Percentiles rank a stretch among this genome's conserved stretches.
Evolutionary conservation across 257 asterid genomes (phyloP).

Genomic region (Solanum chiquidenum): DNA sequence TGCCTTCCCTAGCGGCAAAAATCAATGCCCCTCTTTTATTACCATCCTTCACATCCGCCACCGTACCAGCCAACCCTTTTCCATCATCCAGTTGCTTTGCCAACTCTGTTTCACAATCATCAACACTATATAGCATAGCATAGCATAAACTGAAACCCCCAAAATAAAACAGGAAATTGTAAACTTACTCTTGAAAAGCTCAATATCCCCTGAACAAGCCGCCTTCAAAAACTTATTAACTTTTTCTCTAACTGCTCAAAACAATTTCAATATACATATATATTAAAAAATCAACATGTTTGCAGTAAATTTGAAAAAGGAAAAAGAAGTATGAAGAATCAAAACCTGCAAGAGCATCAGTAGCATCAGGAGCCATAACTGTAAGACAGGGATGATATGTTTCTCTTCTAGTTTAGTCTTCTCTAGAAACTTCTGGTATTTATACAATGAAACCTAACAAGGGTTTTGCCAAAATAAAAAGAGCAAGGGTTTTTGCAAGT

Average conservation of each 20-base stretch:
- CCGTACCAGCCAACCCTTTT: slow-evolving; percentile 63
- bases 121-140: neutral
- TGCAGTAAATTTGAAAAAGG: neutral
- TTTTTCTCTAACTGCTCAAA: slow-evolving; percentile 54
- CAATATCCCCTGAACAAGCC: slow-evolving; percentile 62
- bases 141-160: neutral
- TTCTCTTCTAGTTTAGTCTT: neutral
- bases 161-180: neutral
- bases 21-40: slow-evolving; percentile 92
- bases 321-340: neutral
- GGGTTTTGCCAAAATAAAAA: neutral
- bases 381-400: neutral
- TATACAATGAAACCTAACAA: neutral
- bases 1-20: slow-evolving; percentile 93
- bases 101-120: slow-evolving; percentile 24
- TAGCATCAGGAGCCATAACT: slow-evolving; percentile 50
- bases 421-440: neutral
- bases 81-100: slow-evolving; percentile 75
- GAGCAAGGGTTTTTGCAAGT: neutral
- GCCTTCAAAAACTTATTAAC: slow-evolving; percentile 65
- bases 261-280: neutral
- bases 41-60: slow-evolving; percentile 82
- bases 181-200: slow-evolving; percentile 57
- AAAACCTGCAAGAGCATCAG: slow-evolving; percentile 87
- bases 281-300: neutral